A percentile compares a stretch with the other conserved stretches of the same genome.
Evolutionary conservation across 2,329 filamentous ascomycete genomes (phyloP).

Genomic region (Dryadomyces quercus-mongolicae): DNA sequence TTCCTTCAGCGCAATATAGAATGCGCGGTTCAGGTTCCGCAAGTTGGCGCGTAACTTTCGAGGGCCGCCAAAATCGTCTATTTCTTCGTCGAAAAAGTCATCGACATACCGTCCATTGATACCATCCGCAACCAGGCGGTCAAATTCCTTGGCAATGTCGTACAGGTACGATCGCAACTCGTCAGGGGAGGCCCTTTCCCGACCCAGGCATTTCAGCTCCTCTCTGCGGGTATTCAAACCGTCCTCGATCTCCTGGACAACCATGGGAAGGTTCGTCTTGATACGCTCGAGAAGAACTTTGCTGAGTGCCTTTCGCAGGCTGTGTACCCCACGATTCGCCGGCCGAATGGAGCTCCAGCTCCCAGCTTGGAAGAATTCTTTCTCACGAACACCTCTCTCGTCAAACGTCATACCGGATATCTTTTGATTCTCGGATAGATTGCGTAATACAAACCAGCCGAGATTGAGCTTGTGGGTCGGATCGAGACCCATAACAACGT

Average conservation of each 20-base stretch:
- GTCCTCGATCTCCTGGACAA: slow-evolving; percentile 28
- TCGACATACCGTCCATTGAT: slow-evolving; percentile 39
- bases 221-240: slow-evolving; percentile 21
- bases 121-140: slow-evolving; percentile 29
- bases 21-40: slow-evolving; percentile 2
- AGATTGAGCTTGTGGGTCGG: slow-evolving; percentile 32
- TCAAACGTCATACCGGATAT: slow-evolving; percentile 27
- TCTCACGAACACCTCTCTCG: slow-evolving; percentile 27
- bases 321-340: slow-evolving; percentile 30
- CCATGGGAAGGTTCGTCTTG: slow-evolving; percentile 27
- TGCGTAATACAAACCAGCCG: slow-evolving; percentile 37
- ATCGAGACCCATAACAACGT: slow-evolving; percentile 31
- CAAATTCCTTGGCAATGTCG: slow-evolving; percentile 30
- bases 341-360: slow-evolving; percentile 20
- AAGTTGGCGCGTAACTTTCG: not conserved
- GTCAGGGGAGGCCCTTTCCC: slow-evolving; percentile 26
- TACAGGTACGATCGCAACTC: slow-evolving; percentile 38
- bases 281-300: slow-evolving; percentile 36
- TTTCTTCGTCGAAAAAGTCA: slow-evolving; percentile 31
- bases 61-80: not conserved
- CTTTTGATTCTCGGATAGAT: not conserved
- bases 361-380: slow-evolving; percentile 26
- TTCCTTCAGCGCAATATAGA: not conserved
- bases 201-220: slow-evolving; percentile 20
- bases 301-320: slow-evolving; percentile 36